Evolutionary conservation across 257 asterid species (phyloP).

Genomic region (Hygrophila difformis): DNA sequence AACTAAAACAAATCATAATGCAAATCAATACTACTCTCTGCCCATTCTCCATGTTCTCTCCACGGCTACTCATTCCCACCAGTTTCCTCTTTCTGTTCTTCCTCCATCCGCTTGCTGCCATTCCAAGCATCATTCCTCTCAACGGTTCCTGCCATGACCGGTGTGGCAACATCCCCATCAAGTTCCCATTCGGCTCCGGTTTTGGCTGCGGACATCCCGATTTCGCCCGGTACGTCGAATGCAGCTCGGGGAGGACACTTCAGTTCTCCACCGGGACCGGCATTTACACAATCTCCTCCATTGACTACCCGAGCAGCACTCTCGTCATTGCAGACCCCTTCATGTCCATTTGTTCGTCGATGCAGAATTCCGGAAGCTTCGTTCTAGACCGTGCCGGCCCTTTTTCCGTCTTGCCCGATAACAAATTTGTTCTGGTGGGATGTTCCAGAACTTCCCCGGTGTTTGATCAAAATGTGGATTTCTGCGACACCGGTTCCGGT

Average conservation of each 20-base stretch:
- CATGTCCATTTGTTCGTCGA: constrained; percentile 70
- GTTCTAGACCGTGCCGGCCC: constrained; percentile 30
- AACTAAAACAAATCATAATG: no score
- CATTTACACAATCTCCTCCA: constrained; percentile 35
- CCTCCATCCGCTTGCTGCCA: no score
- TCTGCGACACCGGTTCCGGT: constrained; percentile 56
- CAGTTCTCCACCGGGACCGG: constrained; percentile 37
- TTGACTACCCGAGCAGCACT: constrained; percentile 42
- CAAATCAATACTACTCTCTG: no score
- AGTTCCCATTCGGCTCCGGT: constrained; percentile 55
- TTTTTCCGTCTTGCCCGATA: constrained; percentile 28
- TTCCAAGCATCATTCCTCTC: no score
- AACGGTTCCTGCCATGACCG: constrained; percentile 39
- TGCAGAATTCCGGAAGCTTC: constrained; percentile 70
- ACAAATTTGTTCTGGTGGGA: constrained; percentile 49
- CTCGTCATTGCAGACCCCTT: constrained; percentile 41
- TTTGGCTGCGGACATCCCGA: constrained; percentile 58
- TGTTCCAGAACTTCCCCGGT: constrained; percentile 63
- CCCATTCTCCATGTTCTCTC: constrained; percentile 23
- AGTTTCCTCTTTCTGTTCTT: constrained; percentile 17
- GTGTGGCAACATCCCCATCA: constrained; percentile 42
- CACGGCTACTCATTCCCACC: constrained; percentile 2
- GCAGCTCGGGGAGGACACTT: constrained; percentile 28
- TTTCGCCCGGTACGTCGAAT: constrained; percentile 39
- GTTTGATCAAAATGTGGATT: constrained; percentile 39